Percentiles rank a stretch among this genome's conserved stretches.
phyloP scores from a whole-genome alignment of 2,329 filamentous ascomycete species.

The Cryphonectria nitschkei region DNA sequence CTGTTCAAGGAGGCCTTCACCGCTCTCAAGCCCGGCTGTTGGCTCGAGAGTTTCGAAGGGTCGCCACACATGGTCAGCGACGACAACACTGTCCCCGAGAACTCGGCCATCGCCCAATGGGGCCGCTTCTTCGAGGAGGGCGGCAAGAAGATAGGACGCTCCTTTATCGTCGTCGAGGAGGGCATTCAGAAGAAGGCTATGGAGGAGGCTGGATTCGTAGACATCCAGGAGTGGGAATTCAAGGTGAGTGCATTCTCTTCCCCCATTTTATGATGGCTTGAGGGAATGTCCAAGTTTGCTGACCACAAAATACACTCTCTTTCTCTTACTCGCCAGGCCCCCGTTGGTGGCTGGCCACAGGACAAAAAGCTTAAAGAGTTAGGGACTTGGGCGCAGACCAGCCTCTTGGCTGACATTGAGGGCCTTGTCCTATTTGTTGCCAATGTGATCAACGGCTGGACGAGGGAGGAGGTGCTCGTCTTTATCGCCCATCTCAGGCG shows the following conservation, averaged over 20 bases:
- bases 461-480: slow-evolving; percentile 38
- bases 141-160: slow-evolving; percentile 47
- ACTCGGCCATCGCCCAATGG: slow-evolving; percentile 33
- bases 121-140: slow-evolving; percentile 43
- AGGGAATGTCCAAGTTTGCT: slow-evolving; percentile 1
- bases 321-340: slow-evolving; percentile 28
- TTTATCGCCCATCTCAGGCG: slow-evolving; percentile 42
- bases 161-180: slow-evolving; percentile 55
- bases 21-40: slow-evolving; percentile 57
- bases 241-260: slow-evolving; percentile 43
- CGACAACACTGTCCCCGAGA: slow-evolving; percentile 32
- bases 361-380: slow-evolving; percentile 37
- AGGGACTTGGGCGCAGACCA: slow-evolving; percentile 29
- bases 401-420: slow-evolving; percentile 27
- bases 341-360: slow-evolving; percentile 36
- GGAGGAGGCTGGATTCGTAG: slow-evolving; percentile 59
- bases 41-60: slow-evolving; percentile 34
- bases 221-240: slow-evolving; percentile 55
- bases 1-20: slow-evolving; percentile 52
- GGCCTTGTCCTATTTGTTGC: slow-evolving; percentile 38
- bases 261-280: neutral
- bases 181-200: slow-evolving; percentile 55
- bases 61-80: slow-evolving; percentile 32
- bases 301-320: neutral
- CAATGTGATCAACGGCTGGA: slow-evolving; percentile 43